Base-by-base conservation (phyloP, 805 yeast genomes). In the Zygosaccharomyces kombuchaensis region DNA sequence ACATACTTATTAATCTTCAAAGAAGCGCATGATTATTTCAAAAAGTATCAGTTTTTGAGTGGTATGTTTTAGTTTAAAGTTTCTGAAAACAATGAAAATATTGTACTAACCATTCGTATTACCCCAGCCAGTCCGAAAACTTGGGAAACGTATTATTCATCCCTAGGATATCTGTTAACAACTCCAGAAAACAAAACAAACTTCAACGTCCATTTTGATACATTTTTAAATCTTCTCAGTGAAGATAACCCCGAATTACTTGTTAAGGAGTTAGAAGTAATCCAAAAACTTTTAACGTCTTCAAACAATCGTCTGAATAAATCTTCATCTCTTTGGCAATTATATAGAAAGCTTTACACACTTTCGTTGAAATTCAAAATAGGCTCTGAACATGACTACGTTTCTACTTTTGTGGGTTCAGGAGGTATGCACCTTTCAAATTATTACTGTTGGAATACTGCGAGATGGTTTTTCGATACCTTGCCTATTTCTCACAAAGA, bases 361-460 rank as follows among this genome's bases (percentile, higher is more conserved):
- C n/a, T 53, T 13, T n/a, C 41, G 5, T 19, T 21, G 19, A 35
- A 35, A 4, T 9, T n/a, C 3, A 26, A 26, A 17, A 10, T 17
- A 8, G 16, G 13, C 7, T 27, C 25, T 5, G 17, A 30, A 2
- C 10, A 48, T 3, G 38, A 52, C 5, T 58, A 56, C 35, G 31
- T 53, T 6, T 19, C 47, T 1, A 52, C 62, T 0, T 55, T 65
- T 9, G 16, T 62, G 1, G 36, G 35, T 5, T 62, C 73, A 1
- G 71, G 66, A 1, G 47, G 48, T 8, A 42, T 56, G 4, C 75
- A 71, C 47, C 50, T 56, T 14, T 58, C 70, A 0, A 71, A 70
- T 44, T 71, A 69, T 43, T 71, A 71, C 44, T 62, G 72, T 6
- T 71, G 74, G 73, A 62, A 64, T 43, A 60, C 69, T n/a, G 39